Evolutionary conservation across 306 rosid species (phyloP).

Genomic region (Inga laurina): DNA sequence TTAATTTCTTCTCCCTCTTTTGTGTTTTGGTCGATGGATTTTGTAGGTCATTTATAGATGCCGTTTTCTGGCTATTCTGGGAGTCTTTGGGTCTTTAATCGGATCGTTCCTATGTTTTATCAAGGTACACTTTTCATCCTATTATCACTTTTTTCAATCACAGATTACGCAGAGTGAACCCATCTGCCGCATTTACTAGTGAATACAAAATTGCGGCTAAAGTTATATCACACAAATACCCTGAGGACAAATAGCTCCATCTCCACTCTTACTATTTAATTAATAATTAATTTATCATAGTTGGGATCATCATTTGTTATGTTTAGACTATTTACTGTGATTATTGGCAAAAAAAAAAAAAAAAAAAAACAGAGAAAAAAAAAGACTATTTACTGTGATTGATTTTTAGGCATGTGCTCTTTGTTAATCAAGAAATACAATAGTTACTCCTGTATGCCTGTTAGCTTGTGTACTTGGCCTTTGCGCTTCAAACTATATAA

Average conservation of each 20-base stretch:
- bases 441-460: not conserved
- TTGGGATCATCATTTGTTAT: not conserved
- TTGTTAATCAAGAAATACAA: not conserved
- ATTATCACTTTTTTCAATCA: not conserved
- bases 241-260: not conserved
- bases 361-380: too few relatives aligned
- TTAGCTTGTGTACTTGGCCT: not conserved
- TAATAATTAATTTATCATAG: constrained; percentile 12
- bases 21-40: constrained; percentile 15
- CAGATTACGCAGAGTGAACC: not conserved
- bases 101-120: constrained; percentile 81
- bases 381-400: not conserved
- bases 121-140: constrained; percentile 54
- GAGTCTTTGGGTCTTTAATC: constrained; percentile 83
- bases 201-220: not conserved
- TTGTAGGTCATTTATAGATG: constrained; percentile 70
- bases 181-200: not conserved
- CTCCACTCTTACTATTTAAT: not conserved
- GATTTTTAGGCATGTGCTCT: constrained; percentile 12
- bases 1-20: not conserved
- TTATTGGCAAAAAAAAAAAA: not conserved
- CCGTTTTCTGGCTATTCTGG: constrained; percentile 74
- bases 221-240: not conserved
- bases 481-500: not conserved
- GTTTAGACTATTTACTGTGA: not conserved